Conservation (phyloP, 345 rosid species). For the Lenwebbia sp. region DNA sequence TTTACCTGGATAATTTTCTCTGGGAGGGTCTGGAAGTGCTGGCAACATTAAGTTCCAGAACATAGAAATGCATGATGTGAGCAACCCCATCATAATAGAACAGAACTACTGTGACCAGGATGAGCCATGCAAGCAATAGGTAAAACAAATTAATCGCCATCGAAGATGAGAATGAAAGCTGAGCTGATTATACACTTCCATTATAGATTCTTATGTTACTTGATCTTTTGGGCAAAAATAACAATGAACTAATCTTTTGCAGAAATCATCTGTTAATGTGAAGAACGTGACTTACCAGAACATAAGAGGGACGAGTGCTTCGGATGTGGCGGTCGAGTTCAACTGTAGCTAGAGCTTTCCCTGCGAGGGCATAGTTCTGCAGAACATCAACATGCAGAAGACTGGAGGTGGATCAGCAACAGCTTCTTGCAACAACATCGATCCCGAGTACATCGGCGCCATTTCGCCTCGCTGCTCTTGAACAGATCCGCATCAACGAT, state of each 20-base stretch:
- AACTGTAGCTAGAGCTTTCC: slow-evolving; percentile 57
- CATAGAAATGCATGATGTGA: slow-evolving; percentile 57
- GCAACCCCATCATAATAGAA: slow-evolving; percentile 75
- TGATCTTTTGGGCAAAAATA: not conserved
- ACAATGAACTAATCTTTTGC: not conserved
- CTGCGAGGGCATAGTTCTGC: slow-evolving; percentile 53
- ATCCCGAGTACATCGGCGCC: slow-evolving; percentile 20
- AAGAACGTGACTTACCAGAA: slow-evolving; percentile 55
- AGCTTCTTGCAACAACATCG: slow-evolving; percentile 48
- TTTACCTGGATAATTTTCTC: not conserved
- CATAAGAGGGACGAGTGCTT: slow-evolving; percentile 65
- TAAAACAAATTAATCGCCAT: not conserved
- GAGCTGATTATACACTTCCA: not conserved
- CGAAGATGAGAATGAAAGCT: not conserved
- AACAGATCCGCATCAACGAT: not conserved
- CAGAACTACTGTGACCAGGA: slow-evolving; percentile 74
- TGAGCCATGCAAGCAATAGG: slow-evolving; percentile 59
- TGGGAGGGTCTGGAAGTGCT: slow-evolving; percentile 94
- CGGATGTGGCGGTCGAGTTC: slow-evolving; percentile 50
- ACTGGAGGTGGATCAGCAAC: slow-evolving; percentile 7
- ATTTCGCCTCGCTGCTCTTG: slow-evolving; percentile 45
- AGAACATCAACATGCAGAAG: slow-evolving; percentile 26
- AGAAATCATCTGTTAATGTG: slow-evolving; percentile 67
- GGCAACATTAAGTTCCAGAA: slow-evolving; percentile 61
- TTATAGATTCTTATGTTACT: not conserved